Base-by-base conservation (phyloP, 805 yeast genomes). In the Sporopachydermia quercuum region DNA sequence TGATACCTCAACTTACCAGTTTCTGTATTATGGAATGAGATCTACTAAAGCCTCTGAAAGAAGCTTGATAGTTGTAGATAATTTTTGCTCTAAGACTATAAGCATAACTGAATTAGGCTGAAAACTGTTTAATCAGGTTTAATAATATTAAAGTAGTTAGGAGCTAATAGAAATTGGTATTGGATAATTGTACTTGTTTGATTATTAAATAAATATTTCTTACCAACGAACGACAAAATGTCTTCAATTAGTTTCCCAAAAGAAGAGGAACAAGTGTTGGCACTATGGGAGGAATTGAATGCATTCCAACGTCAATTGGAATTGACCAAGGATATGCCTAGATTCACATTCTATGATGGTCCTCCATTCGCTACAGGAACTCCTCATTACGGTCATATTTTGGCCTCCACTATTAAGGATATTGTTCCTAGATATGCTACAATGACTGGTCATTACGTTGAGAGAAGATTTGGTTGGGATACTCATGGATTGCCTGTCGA, bases 291-390 rank as follows among this genome's bases (percentile, higher is more conserved):
- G 41, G 93, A 86, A 47, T 73, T 85, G 51, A 80, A 86, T 58
- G 98, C 98, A n/a, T 91, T 91, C 68, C 85, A 84, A 47, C 78
- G 82, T 36, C 76, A 93, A 19, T 59, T 85, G 47, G 77, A 87
- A 56, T 67, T 86, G 49, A 82, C 93, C 36, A 71, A 89, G 57
- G 97, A 74, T 41, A 74, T 76, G 49, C 91, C 94, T 27, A 80
- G 78, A 43, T 91, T 87, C 60, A 75, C 96, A 33, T 91, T 91
- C 60, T 91, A 82, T 55, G 99, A 91, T 64, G 99, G 99, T 18
- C 99, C 99, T 5, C 99, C 99, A 50, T 91, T 91, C 62, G 99
- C 99, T 42, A 91, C 98, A 2, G 98, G 98, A 55, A 84, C 96
- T 30, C 99, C 99, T 36, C 99, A 91, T 60, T 93, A 91, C 59